phyloP scores from a whole-genome alignment of 208 protist species.

The Wallacemonas collosoma region DNA sequence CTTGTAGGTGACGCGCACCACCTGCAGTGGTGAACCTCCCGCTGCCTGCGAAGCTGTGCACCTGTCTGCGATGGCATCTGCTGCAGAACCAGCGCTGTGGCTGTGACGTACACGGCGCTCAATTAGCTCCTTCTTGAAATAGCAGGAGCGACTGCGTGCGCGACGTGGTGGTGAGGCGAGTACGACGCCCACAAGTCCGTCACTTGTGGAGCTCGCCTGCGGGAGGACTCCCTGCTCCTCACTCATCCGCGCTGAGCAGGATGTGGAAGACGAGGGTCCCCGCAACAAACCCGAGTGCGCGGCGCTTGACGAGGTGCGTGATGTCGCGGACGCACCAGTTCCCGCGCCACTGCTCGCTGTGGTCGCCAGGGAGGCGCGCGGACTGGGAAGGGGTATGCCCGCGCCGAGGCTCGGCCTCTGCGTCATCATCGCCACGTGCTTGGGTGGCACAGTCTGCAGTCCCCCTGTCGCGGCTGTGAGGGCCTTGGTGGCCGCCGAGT shows the following conservation, averaged over 20 bases:
- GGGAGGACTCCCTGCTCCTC: not conserved
- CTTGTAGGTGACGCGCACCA: conserved; percentile 15
- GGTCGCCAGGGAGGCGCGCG: conserved; percentile 5
- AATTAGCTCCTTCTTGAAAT: conserved; percentile 13
- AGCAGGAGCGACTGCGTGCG: conserved; percentile 3
- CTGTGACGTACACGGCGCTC: not conserved
- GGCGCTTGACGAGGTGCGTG: not conserved
- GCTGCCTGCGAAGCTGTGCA: not conserved
- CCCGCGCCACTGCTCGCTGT: not conserved
- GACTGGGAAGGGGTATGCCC: not conserved
- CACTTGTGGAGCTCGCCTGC: not conserved
- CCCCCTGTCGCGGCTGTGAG: not conserved
- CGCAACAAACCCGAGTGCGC: not conserved
- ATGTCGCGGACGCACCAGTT: not conserved
- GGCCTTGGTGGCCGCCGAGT: not conserved
- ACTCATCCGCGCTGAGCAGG: not conserved
- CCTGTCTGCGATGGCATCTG: too few relatives aligned
- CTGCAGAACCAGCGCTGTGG: not conserved
- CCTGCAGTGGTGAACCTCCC: not conserved
- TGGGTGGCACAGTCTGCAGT: conserved; percentile 6
- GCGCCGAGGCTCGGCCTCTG: not conserved
- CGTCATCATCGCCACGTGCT: conserved; percentile 1
- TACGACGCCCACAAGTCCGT: not conserved
- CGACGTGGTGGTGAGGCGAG: not conserved
- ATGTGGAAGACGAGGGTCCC: not conserved